These are phyloP conservation scores for Adansonia rubrostipa DNA, from an alignment of 441 rosid species.

Conservation along the genomic window DNA sequence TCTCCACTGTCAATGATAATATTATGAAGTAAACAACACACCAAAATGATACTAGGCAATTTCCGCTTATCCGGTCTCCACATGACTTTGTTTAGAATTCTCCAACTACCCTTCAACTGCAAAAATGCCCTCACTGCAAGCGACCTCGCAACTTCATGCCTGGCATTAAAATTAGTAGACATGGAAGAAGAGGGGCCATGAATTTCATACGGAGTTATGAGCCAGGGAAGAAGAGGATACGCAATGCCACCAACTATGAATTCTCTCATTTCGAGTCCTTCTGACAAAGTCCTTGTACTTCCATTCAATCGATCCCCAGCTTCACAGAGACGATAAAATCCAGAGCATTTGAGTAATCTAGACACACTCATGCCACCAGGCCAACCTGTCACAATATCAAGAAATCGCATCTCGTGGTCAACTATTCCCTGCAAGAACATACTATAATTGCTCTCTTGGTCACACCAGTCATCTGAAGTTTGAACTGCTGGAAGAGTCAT, in stretches of 20 bases:
- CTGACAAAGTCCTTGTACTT: conserved; percentile 40
- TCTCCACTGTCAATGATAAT: conserved; percentile 80
- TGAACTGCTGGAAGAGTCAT: conserved; percentile 96
- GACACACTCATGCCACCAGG: conserved; percentile 88
- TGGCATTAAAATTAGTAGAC: conserved; percentile 50
- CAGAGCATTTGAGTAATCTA: conserved; percentile 72
- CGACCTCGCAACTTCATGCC: conserved; percentile 66
- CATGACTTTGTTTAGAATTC: conserved; percentile 91
- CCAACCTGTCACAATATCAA: conserved; percentile 90
- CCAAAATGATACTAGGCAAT: conserved; percentile 83
- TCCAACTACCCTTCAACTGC: conserved; percentile 90
- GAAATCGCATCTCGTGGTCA: conserved; percentile 86
- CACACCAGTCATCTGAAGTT: conserved; percentile 95
- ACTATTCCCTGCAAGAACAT: conserved; percentile 90
- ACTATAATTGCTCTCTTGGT: conserved; percentile 81
- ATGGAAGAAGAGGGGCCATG: conserved; percentile 40
- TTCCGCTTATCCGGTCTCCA: conserved; percentile 96
- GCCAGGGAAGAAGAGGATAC: conserved; percentile 91
- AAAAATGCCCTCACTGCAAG: conserved; percentile 73
- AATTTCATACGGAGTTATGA: conserved; percentile 66
- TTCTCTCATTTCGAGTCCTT: conserved; percentile 58
- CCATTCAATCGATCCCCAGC: conserved; percentile 68
- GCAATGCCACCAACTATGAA: conserved; percentile 68
- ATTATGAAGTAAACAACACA: conserved; percentile 62
- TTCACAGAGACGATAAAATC: conserved; percentile 78